These are phyloP conservation scores for Pelargonium cotyledonis DNA, from an alignment of 441 rosid genomes.

Conservation along the genomic window DNA sequence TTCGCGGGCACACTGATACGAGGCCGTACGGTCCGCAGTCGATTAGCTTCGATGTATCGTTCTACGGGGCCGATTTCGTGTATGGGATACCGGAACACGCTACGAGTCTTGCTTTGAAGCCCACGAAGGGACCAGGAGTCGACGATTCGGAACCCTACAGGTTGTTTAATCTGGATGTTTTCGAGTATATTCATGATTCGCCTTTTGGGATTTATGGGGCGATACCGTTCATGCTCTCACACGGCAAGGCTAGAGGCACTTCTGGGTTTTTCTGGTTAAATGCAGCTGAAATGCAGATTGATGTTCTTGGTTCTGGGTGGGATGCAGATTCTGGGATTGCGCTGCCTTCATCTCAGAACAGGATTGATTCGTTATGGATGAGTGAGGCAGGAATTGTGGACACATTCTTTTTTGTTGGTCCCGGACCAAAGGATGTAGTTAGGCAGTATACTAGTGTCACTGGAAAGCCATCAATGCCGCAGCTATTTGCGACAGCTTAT, in stretches of 20 bases:
- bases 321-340: conserved; percentile 65
- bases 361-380: conserved; percentile 92
- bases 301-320: conserved; percentile 86
- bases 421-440: conserved; percentile 86
- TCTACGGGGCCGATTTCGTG: conserved; percentile 76
- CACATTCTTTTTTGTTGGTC: conserved; percentile 81
- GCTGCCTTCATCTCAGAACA: conserved; percentile 48
- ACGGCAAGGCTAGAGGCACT: conserved; percentile 64
- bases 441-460: conserved; percentile 77
- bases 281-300: conserved; percentile 99
- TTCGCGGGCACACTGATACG: conserved; percentile 63
- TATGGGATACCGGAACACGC: conserved; percentile 94
- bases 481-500: conserved; percentile 80
- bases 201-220: conserved; percentile 96
- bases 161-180: conserved; percentile 86
- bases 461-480: conserved; percentile 90
- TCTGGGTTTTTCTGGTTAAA: conserved; percentile 95
- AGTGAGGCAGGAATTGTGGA: conserved; percentile 97
- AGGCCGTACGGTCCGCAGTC: conserved; percentile 91
- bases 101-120: conserved; percentile 72
- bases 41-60: conserved; percentile 87
- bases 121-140: conserved; percentile 85
- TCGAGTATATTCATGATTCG: conserved; percentile 74
- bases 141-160: conserved; percentile 88
- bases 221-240: conserved; percentile 86